These are phyloP conservation scores for Collybiopsis confluens DNA, from an alignment of 768 basidiomycete genomes.

Conservation along the genomic window DNA sequence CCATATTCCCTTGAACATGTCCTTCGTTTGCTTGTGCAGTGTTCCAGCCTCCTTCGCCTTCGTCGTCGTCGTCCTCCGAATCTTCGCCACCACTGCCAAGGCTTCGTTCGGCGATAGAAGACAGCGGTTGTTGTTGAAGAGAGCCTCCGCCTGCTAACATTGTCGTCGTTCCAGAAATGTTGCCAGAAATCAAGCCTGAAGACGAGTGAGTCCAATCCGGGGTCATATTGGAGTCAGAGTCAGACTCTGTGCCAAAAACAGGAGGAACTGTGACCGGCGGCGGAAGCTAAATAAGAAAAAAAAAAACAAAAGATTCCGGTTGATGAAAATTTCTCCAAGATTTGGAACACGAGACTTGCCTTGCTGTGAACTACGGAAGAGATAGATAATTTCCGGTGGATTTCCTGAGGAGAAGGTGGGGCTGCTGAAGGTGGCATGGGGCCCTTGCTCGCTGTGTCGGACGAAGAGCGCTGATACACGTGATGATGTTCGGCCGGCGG, in stretches of 20 bases:
- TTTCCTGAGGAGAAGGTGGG: constrained; percentile 83
- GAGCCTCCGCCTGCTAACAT: constrained; percentile 19
- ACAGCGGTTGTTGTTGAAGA: constrained; percentile 49
- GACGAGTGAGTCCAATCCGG: constrained; percentile 48
- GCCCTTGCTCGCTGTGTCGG: not conserved
- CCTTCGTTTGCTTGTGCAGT: constrained; percentile 40
- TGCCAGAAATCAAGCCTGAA: constrained; percentile 20
- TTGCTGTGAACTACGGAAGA: constrained; percentile 55
- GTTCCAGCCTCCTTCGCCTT: constrained; percentile 63
- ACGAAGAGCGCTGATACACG: too few species aligned
- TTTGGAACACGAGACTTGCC: constrained; percentile 24
- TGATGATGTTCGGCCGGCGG: not conserved
- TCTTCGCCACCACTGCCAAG: constrained; percentile 74
- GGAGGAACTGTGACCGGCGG: constrained; percentile 23
- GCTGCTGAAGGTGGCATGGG: constrained; percentile 41
- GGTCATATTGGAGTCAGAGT: constrained; percentile 69
- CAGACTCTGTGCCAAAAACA: constrained; percentile 79
- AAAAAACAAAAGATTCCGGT: too few species aligned
- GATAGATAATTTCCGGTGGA: constrained; percentile 80
- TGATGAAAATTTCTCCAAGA: too few species aligned
- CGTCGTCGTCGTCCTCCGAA: constrained; percentile 71
- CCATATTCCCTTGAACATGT: constrained; percentile 42
- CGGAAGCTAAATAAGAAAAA: constrained; percentile 24
- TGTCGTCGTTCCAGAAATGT: constrained; percentile 23
- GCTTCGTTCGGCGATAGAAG: constrained; percentile 74